Base-by-base conservation (phyloP, 148 eudicot species). In the Mesembryanthemum crystallinum region DNA sequence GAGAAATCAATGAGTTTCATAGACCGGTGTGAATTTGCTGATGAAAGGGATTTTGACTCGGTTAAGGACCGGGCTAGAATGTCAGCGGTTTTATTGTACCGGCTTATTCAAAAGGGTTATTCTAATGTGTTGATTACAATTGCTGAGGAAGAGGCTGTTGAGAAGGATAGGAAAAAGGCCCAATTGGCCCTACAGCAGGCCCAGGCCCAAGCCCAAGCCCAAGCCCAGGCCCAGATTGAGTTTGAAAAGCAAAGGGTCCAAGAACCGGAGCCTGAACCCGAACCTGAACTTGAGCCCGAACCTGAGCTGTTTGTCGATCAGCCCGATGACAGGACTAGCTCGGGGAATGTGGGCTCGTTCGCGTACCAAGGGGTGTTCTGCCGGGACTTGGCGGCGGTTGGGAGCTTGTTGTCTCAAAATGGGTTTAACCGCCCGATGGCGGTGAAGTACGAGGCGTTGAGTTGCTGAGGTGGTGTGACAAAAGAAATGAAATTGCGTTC, bases 391-490 rank as follows among this genome's bases (percentile, higher is more conserved):
- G 92, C 94, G 9, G 86, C 79, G 0, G 98, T 92, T 7, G 97
- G 97, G 32, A 88, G 67, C 82, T 84, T 95, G 85, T 84, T 95
- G 2, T 88, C 98, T 14, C 97, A 92, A 28, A 82, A 79, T 52
- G 87, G 96, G 75, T 95, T 90, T 69, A 90, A 90, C 72, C 94
- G 89, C 52, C 92, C 92, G 1, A 76, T 95, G 29, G 65, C 92
- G n/a, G 79, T 92, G 45, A 95, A 95, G 79, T 95, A 87, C 27
- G 98, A 95, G 68, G 98, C 92, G 12, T 82, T 95, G 73, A 95
- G 83, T 83, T 95, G 98, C 77, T 95, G 77, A 86, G 69, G 15
- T 12, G n/a, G 28, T 21, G 1, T 11, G 37, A 3, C 23, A 3
- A 5, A n/a, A 7, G 29, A 18, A 47, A 5, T 49, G 28, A 43